Percentiles rank a stretch among this genome's conserved stretches.
Evolutionary conservation across 805 yeast genomes (phyloP).

Genomic region (Candida pseudoglaebosa): DNA sequence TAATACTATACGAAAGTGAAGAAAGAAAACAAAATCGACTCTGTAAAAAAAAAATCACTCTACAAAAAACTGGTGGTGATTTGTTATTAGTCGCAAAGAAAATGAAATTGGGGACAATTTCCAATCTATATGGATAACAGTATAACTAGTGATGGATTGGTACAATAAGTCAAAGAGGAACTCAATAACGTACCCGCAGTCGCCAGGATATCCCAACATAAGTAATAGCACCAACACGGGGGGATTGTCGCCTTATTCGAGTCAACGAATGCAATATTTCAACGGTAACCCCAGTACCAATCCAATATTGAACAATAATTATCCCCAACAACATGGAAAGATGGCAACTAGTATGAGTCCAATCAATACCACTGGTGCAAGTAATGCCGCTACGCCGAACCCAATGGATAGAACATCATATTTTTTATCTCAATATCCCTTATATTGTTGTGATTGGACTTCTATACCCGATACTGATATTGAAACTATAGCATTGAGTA

Average conservation of each 20-base stretch:
- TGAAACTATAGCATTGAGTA: slow-evolving; percentile 61
- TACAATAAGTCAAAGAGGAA: slow-evolving; percentile 10
- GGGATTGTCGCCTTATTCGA: background rate
- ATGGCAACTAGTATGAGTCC: background rate
- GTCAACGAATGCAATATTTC: slow-evolving; percentile 1
- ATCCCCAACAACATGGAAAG: background rate
- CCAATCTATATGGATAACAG: no score
- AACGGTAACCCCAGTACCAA: background rate
- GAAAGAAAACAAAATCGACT: no score
- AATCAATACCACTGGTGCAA: background rate
- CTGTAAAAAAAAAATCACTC: no score
- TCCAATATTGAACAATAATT: background rate
- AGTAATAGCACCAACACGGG: slow-evolving; percentile 3
- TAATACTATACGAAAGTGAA: background rate
- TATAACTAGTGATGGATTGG: slow-evolving; percentile 15
- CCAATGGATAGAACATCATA: slow-evolving; percentile 19
- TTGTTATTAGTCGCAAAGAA: no score
- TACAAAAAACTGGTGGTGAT: no score
- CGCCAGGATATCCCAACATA: slow-evolving; percentile 8
- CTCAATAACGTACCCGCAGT: slow-evolving; percentile 7
- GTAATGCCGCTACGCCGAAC: slow-evolving; percentile 1
- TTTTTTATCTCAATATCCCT: slow-evolving; percentile 26
- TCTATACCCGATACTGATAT: slow-evolving; percentile 19
- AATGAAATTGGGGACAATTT: no score
- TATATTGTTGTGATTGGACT: slow-evolving; percentile 36